Conservation (phyloP, 805 yeast species). For the Candida oleophila region DNA sequence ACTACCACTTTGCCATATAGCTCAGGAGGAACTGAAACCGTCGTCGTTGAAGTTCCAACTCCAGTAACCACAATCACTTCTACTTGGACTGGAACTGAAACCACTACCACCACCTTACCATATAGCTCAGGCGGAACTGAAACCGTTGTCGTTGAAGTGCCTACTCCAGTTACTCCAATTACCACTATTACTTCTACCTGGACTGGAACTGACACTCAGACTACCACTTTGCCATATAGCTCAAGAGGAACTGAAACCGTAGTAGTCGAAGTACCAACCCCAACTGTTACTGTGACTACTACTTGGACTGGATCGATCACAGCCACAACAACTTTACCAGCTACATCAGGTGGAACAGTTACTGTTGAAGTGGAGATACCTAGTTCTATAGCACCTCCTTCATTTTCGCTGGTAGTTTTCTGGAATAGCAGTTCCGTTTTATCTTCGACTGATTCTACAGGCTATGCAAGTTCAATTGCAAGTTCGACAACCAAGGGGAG, state of each 20-base stretch:
- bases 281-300: neutral
- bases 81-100: slow-evolving; percentile 7
- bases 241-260: slow-evolving; percentile 9
- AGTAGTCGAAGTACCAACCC: slow-evolving; percentile 9
- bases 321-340: neutral
- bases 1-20: slow-evolving; percentile 7
- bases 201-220: slow-evolving; percentile 11
- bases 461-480: neutral
- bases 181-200: slow-evolving; percentile 8
- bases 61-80: slow-evolving; percentile 9
- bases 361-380: slow-evolving; percentile 8
- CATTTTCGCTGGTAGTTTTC: neutral
- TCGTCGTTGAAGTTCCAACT: slow-evolving; percentile 11
- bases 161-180: slow-evolving; percentile 5
- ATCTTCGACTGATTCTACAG: neutral
- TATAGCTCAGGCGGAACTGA: slow-evolving; percentile 7
- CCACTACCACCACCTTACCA: slow-evolving; percentile 9
- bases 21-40: slow-evolving; percentile 6
- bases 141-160: slow-evolving; percentile 9
- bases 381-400: neutral
- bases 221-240: slow-evolving; percentile 2
- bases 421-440: slow-evolving; percentile 1
- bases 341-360: slow-evolving; percentile 4
- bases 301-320: slow-evolving; percentile 9
- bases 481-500: too few species aligned